Evolutionary conservation across 75 land plant species (phyloP).

Genomic region (Cunninghamia lanceolata): DNA sequence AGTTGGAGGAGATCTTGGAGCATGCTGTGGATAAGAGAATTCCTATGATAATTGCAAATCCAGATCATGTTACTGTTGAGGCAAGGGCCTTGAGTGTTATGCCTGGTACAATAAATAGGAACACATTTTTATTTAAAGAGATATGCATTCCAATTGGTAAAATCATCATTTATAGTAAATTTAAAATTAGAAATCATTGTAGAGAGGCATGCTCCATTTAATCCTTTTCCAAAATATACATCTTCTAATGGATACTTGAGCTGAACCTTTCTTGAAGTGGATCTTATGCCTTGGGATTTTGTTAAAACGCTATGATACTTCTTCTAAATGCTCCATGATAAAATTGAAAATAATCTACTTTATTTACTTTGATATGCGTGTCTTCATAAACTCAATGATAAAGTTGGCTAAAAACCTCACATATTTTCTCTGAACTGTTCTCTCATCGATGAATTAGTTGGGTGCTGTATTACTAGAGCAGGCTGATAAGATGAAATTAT

Average conservation of each 20-base stretch:
- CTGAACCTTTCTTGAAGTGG: neutral
- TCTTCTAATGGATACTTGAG: conserved; percentile 1
- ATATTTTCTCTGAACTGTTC: neutral
- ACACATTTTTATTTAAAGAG: neutral
- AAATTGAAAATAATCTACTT: neutral
- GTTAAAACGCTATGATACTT: neutral
- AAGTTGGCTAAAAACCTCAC: neutral
- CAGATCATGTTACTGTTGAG: conserved; percentile 91
- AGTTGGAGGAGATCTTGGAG: conserved; percentile 61
- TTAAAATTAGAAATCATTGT: neutral
- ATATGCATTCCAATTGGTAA: neutral
- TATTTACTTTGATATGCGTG: neutral
- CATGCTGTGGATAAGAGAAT: conserved; percentile 45
- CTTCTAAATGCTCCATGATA: neutral
- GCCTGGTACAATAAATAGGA: conserved; percentile 59
- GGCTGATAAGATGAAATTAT: neutral
- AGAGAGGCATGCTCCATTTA: neutral
- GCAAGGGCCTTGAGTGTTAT: conserved; percentile 78
- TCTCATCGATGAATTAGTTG: neutral
- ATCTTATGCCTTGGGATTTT: neutral
- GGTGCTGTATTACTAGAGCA: neutral
- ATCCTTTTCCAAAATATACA: neutral
- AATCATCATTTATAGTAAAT: neutral
- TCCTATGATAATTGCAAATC: conserved; percentile 91
- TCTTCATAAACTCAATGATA: neutral